These are phyloP conservation scores for Plantago rigida DNA, from an alignment of 305 asterid species.

Conservation along the genomic window DNA sequence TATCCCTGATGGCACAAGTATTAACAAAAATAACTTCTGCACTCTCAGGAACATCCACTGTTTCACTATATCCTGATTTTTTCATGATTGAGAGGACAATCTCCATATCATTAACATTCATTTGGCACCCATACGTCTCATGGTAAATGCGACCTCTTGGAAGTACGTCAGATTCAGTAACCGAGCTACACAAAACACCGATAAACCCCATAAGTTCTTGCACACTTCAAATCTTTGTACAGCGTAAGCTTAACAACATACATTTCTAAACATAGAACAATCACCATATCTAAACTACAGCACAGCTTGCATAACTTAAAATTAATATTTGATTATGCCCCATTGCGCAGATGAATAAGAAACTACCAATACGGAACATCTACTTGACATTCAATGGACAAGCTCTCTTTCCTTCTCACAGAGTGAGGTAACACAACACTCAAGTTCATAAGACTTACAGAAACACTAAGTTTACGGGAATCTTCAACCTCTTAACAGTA, in stretches of 20 bases:
- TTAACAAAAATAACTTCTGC: slow-evolving; percentile 87
- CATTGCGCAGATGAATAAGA: too few species aligned
- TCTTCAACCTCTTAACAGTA: not conserved
- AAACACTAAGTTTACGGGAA: not conserved
- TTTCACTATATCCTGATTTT: slow-evolving; percentile 68
- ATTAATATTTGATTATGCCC: not conserved
- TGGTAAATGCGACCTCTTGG: slow-evolving; percentile 83
- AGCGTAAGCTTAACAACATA: not conserved
- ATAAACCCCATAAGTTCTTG: slow-evolving; percentile 20
- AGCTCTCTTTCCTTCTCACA: too few species aligned
- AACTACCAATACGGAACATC: too few species aligned
- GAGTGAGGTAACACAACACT: not conserved
- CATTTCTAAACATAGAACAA: not conserved
- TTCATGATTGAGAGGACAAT: slow-evolving; percentile 88
- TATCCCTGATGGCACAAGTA: slow-evolving; percentile 93
- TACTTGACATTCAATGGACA: too few species aligned
- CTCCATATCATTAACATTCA: slow-evolving; percentile 98
- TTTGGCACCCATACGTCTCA: slow-evolving; percentile 95
- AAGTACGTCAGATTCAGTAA: slow-evolving; percentile 37
- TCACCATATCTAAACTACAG: not conserved
- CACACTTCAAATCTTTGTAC: not conserved
- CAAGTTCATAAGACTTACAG: not conserved
- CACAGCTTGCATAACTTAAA: not conserved
- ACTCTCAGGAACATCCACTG: slow-evolving; percentile 76
- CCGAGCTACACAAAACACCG: slow-evolving; percentile 36